phyloP scores from a whole-genome alignment of 345 rosid genomes.

The Citrus inodora region DNA sequence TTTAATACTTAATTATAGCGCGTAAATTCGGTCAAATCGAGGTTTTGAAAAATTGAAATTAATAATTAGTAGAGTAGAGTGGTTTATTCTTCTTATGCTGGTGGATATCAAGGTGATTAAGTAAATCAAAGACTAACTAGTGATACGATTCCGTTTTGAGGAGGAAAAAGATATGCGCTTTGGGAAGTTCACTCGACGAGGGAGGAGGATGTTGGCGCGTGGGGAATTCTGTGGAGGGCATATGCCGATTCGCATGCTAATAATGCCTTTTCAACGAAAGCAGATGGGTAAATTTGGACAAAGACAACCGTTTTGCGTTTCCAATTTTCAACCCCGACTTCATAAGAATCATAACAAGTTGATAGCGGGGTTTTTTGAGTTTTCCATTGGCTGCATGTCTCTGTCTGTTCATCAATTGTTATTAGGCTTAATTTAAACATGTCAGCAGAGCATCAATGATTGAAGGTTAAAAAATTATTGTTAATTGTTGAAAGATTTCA shows the following conservation, averaged over 20 bases:
- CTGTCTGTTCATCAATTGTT: not conserved
- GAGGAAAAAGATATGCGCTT: not conserved
- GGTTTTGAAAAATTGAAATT: not conserved
- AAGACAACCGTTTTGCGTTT: not conserved
- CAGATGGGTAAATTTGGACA: no score
- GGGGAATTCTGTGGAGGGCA: not conserved
- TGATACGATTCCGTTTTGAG: not conserved
- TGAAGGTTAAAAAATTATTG: not conserved
- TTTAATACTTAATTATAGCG: not conserved
- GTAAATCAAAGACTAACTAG: not conserved
- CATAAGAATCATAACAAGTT: not conserved
- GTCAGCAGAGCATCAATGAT: not conserved
- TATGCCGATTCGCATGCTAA: no score
- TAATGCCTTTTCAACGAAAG: no score
- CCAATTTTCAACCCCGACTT: not conserved
- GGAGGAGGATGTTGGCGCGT: not conserved
- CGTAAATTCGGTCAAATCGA: constrained; percentile 10
- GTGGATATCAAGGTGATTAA: constrained; percentile 1
- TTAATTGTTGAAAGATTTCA: no score
- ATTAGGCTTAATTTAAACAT: no score
- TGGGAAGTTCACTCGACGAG: not conserved
- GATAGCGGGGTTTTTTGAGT: not conserved
- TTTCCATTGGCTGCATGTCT: not conserved
- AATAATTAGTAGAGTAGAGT: not conserved
- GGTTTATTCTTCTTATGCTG: not conserved